Conservation (phyloP, 2,329 filamentous ascomycete species). For the Ophiosphaerella herpotricha region DNA sequence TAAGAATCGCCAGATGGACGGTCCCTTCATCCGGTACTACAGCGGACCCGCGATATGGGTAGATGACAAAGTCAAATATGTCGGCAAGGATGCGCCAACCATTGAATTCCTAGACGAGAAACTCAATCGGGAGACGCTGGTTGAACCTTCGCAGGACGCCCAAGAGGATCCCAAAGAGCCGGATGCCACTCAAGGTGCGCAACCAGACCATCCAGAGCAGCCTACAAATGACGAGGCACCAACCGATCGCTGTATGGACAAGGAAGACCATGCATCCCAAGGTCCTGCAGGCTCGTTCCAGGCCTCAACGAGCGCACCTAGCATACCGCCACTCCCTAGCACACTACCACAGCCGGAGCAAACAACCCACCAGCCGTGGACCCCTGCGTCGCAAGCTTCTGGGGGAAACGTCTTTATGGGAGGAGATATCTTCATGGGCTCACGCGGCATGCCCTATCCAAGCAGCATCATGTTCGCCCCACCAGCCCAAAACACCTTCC, state of each 20-base stretch:
- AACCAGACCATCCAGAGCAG: slow-evolving; percentile 4
- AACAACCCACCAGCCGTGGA: slow-evolving; percentile 24
- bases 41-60: slow-evolving; percentile 87
- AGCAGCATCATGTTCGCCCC: slow-evolving; percentile 42
- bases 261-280: slow-evolving; percentile 4
- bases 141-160: slow-evolving; percentile 7
- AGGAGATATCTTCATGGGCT: slow-evolving; percentile 31
- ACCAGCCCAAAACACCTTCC: slow-evolving; percentile 39
- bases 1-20: slow-evolving; percentile 82
- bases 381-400: slow-evolving; percentile 26
- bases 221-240: slow-evolving; percentile 1
- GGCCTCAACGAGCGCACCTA: slow-evolving; percentile 15
- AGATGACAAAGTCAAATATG: slow-evolving; percentile 72
- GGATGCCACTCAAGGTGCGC: background rate
- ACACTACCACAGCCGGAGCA: slow-evolving; percentile 20
- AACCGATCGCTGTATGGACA: background rate
- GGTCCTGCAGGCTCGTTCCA: slow-evolving; percentile 10
- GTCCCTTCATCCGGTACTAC: slow-evolving; percentile 89
- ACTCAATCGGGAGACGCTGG: slow-evolving; percentile 35
- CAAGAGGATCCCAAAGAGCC: background rate
- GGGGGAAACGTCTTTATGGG: slow-evolving; percentile 21
- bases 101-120: slow-evolving; percentile 45
- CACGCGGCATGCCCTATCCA: slow-evolving; percentile 28
- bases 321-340: slow-evolving; percentile 18
- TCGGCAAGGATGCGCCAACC: slow-evolving; percentile 57